Conservation (phyloP, 2,329 filamentous ascomycete species). For the Aspergillus floridensis region DNA sequence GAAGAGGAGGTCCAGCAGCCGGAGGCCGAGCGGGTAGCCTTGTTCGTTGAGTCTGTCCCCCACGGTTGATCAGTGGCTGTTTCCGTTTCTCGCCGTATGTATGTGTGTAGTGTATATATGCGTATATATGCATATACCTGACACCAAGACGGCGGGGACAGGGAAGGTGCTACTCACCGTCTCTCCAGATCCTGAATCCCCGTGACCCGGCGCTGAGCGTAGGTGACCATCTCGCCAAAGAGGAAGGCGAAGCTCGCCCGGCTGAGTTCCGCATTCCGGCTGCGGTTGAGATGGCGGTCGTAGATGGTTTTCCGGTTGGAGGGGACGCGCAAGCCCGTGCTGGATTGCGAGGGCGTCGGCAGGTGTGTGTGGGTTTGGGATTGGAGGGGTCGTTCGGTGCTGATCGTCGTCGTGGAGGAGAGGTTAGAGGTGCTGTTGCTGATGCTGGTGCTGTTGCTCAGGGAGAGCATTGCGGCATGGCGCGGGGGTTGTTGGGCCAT, state of each 20-base stretch:
- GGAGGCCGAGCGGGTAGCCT: slow-evolving; percentile 90
- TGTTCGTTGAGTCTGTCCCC: slow-evolving; percentile 72
- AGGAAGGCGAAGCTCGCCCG: slow-evolving; percentile 93
- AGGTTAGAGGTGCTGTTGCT: slow-evolving; percentile 27
- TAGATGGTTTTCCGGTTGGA: slow-evolving; percentile 97
- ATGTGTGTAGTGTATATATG: too few relatives aligned
- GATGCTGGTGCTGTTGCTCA: slow-evolving; percentile 29
- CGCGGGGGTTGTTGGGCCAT: slow-evolving; percentile 33
- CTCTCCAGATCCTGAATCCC: slow-evolving; percentile 93
- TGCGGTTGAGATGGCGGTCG: slow-evolving; percentile 88
- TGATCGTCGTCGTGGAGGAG: slow-evolving; percentile 16
- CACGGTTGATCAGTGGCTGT: neutral
- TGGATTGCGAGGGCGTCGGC: slow-evolving; percentile 47
- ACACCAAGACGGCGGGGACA: too few relatives aligned
- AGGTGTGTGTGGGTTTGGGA: slow-evolving; percentile 37
- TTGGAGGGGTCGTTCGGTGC: slow-evolving; percentile 22
- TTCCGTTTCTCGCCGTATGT: neutral
- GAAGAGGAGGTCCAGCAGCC: slow-evolving; percentile 90
- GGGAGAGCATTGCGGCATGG: slow-evolving; percentile 33
- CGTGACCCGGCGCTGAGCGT: slow-evolving; percentile 85
- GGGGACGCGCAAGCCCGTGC: slow-evolving; percentile 72
- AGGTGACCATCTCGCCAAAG: slow-evolving; percentile 94
- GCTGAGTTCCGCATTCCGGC: slow-evolving; percentile 82
- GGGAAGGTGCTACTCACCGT: slow-evolving; percentile 55
- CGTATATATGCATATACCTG: too few relatives aligned